Base-by-base conservation (phyloP, 495 filamentous ascomycete species). In the Jackrogersella minutella region DNA sequence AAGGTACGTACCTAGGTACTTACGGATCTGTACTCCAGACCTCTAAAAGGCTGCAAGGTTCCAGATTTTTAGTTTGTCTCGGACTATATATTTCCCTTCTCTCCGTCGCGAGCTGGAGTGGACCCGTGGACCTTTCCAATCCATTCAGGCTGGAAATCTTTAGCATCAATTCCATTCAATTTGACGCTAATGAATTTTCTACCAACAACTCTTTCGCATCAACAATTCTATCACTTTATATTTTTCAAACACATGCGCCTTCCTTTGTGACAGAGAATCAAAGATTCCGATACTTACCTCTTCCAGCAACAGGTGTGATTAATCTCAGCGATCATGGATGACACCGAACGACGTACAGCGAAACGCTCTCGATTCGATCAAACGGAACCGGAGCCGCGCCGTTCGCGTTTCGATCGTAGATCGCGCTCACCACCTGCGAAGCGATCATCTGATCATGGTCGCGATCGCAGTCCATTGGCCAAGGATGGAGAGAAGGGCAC, bases 301-400 rank as follows among this genome's bases (percentile, higher is more conserved):
- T 44, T 21, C n/a, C n/a, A n/a, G n/a, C n/a, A 17, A 9, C 37
- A 16, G 11, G 14, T 28, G 39, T 17, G 1, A 33, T 17, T 33
- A 13, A 24, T n/a, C 30, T 28, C 21, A 2, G 43, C 52, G 17
- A 67, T 58, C 13, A 96, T 96, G 92, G 87, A 89, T 59, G 93
- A 96, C 69, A 85, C 92, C 40, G 90, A 92, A 68, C 84, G 87
- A 73, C 89, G 90, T 55, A 79, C 78, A 62, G 79, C 84, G 9
- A 96, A 95, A 82, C 89, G 93, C 47, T 97, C 93, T 46, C 92
- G 93, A 69, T 97, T 97, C 75, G 93, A 97, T 74, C 89, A 94
- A 74, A 93, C 85, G 37, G 92, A 92, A 70, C 87, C 91, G 5
- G 91, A 93, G 67, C 86, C 86, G 28, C 87, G 87, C 62, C 86